Conservation (phyloP, 257 asterid species). For the Penstemon davidsonii region DNA sequence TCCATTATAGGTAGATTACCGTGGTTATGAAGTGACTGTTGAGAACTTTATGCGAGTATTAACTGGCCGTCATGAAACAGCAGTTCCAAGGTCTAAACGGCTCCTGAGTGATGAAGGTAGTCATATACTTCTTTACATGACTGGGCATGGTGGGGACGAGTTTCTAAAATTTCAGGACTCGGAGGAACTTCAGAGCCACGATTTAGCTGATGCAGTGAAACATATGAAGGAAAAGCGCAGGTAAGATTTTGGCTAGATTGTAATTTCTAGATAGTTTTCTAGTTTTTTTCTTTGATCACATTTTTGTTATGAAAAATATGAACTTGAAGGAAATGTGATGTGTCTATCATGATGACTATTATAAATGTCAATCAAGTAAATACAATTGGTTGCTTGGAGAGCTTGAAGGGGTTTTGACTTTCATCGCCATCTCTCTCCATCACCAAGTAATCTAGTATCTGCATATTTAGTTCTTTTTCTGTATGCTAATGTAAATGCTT, state of each 20-base stretch:
- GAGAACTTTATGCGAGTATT: constrained; percentile 82
- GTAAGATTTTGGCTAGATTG: constrained; percentile 30
- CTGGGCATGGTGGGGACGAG: constrained; percentile 99
- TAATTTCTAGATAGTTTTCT: too few species aligned
- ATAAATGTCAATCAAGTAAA: too few species aligned
- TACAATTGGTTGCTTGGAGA: too few species aligned
- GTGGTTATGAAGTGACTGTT: constrained; percentile 97
- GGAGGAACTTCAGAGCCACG: constrained; percentile 99
- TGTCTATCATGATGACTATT: too few species aligned
- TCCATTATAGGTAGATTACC: constrained; percentile 82
- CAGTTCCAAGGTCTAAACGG: constrained; percentile 95
- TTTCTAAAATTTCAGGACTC: constrained; percentile 97
- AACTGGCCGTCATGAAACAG: constrained; percentile 92
- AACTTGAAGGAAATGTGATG: too few species aligned
- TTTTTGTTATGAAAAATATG: too few species aligned
- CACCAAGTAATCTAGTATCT: constrained; percentile 1
- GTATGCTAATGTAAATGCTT: too few species aligned
- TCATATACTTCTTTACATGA: constrained; percentile 92
- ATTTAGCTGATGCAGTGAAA: constrained; percentile 93
- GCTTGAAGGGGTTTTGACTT: constrained; percentile 3
- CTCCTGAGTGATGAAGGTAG: constrained; percentile 99
- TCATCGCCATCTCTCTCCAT: background rate
- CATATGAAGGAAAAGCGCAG: constrained; percentile 99
- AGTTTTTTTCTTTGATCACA: too few species aligned
- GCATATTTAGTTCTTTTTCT: background rate